phyloP scores from a whole-genome alignment of 2,329 filamentous ascomycete species.

The Colletotrichum euphorbiae region DNA sequence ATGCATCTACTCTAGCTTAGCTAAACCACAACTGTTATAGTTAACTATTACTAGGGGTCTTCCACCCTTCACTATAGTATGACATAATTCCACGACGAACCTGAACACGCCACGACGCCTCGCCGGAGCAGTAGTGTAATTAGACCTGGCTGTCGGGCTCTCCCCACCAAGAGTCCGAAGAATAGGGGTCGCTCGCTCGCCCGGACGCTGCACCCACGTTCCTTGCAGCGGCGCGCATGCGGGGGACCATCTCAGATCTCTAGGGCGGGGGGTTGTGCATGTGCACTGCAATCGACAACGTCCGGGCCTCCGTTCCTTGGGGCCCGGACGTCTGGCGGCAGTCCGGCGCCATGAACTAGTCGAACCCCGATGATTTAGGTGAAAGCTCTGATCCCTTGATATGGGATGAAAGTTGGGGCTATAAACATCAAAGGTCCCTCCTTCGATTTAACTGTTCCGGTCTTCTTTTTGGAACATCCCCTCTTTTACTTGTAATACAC shows the following conservation, averaged over 20 bases:
- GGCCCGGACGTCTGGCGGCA: conserved; percentile 32
- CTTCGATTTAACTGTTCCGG: not conserved
- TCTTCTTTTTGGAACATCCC: not conserved
- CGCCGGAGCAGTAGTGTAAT: not conserved
- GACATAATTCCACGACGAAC: not conserved
- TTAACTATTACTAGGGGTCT: no score
- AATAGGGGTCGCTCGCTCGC: conserved; percentile 12
- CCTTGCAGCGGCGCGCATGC: not conserved
- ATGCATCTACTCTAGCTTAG: no score
- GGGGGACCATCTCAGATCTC: not conserved
- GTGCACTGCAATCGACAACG: not conserved
- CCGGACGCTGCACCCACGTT: conserved; percentile 3
- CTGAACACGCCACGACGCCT: not conserved
- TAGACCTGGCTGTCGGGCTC: conserved; percentile 12
- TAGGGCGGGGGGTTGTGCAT: not conserved
- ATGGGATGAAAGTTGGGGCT: not conserved
- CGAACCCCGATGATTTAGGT: not conserved
- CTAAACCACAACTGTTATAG: no score
- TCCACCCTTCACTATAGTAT: no score
- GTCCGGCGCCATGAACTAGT: conserved; percentile 29
- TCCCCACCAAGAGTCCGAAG: conserved; percentile 30
- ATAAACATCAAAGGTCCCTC: not conserved
- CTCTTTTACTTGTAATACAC: not conserved
- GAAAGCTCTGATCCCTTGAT: not conserved
- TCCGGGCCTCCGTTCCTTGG: conserved; percentile 33